Percentiles rank a stretch among this genome's conserved stretches.
Conservation (phyloP, 345 rosid genomes). For the Syzygium grande region DNA sequence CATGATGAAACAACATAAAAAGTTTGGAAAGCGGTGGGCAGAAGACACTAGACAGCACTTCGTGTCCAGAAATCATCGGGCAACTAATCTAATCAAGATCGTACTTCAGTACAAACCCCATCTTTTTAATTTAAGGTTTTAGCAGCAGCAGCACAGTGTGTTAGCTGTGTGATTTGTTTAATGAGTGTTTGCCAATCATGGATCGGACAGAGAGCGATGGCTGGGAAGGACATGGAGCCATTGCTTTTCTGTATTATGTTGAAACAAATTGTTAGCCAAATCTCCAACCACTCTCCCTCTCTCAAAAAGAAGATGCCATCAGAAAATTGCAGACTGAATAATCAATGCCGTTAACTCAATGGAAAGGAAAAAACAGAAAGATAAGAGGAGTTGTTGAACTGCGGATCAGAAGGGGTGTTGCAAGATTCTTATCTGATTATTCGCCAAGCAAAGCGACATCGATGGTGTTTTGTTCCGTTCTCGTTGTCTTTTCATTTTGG, state of each 20-base stretch:
- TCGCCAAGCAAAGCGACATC: neutral
- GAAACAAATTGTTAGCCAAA: neutral
- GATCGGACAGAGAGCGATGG: neutral
- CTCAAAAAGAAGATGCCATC: neutral
- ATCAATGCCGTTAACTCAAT: neutral
- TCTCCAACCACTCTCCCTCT: neutral
- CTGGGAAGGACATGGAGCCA: neutral
- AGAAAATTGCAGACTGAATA: neutral
- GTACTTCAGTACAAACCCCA: neutral
- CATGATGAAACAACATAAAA: neutral
- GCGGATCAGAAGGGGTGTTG: neutral
- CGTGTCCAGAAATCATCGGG: neutral
- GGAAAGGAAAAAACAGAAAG: neutral
- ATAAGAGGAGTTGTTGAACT: neutral
- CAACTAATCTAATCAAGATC: neutral
- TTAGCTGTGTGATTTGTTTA: neutral
- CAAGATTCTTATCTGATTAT: neutral
- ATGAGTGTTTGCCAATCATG: neutral
- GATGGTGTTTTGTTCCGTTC: neutral
- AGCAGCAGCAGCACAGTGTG: neutral
- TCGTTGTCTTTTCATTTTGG: neutral
- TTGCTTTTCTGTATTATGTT: neutral
- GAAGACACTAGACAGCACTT: neutral
- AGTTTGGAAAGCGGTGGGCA: neutral
- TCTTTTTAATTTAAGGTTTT: neutral